Percentiles rank a stretch among this genome's conserved stretches.
Conservation (phyloP, 345 rosid species). For the Camelina neglecta region DNA sequence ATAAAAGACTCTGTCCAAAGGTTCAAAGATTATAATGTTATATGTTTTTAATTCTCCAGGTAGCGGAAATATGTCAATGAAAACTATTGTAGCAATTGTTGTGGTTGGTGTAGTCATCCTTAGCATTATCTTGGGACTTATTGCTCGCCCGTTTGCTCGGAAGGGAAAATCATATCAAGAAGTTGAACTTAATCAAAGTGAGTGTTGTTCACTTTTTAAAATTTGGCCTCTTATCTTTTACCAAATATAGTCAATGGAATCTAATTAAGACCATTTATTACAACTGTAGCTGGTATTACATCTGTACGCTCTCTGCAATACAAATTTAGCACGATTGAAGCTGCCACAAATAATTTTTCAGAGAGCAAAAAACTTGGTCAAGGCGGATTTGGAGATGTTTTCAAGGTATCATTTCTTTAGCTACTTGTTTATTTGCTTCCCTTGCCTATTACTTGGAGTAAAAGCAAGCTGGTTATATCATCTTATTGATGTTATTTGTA, state of each 20-base stretch:
- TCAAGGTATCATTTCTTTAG: slow-evolving; percentile 45
- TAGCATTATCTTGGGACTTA: not conserved
- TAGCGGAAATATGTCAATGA: not conserved
- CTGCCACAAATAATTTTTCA: slow-evolving; percentile 54
- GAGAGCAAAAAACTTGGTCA: slow-evolving; percentile 50
- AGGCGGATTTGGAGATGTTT: slow-evolving; percentile 71
- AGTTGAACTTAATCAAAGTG: slow-evolving; percentile 9
- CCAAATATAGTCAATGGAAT: not conserved
- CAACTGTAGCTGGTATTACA: slow-evolving; percentile 37
- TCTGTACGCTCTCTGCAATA: slow-evolving; percentile 49
- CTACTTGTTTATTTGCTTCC: not conserved
- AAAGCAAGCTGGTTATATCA: not conserved
- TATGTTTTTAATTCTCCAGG: not conserved
- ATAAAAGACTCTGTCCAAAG: not conserved
- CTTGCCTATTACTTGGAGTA: not conserved
- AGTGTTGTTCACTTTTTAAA: not conserved
- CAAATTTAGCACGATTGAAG: slow-evolving; percentile 46
- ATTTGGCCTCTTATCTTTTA: not conserved
- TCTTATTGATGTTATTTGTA: not conserved
- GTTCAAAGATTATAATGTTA: not conserved
- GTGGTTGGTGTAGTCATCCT: not conserved
- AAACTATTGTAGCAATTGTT: not conserved
- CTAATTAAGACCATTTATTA: not conserved
- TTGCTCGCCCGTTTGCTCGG: not conserved
- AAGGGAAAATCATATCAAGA: not conserved